These are phyloP conservation scores for Cercospora sp. DNA, from an alignment of 2,329 filamentous ascomycete species.

Conservation along the genomic window DNA sequence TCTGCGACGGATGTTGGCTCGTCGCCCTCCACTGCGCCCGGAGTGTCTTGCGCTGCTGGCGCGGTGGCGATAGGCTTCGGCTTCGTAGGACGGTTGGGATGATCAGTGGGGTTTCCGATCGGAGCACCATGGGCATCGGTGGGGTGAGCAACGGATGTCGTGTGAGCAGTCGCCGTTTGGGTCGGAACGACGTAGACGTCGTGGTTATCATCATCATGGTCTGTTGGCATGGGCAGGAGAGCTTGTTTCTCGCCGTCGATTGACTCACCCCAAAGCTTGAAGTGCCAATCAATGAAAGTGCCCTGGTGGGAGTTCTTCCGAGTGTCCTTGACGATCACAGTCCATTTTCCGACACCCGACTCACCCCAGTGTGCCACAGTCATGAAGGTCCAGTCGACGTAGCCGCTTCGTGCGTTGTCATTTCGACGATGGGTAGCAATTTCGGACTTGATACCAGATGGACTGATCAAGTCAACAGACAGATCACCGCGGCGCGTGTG, in stretches of 20 bases:
- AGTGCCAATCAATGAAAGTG: constrained; percentile 83
- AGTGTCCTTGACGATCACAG: constrained; percentile 83
- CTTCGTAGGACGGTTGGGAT: constrained; percentile 58
- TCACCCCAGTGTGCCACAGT: constrained; percentile 97
- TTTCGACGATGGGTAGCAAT: constrained; percentile 72
- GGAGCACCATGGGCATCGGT: constrained; percentile 48
- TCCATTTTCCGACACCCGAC: constrained; percentile 84
- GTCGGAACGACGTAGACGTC: constrained; percentile 62
- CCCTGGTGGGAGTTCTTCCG: constrained; percentile 74
- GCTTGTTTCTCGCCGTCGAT: constrained; percentile 73
- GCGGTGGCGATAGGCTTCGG: constrained; percentile 40
- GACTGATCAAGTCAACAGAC: constrained; percentile 87
- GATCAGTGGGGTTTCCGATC: constrained; percentile 49
- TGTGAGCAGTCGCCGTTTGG: constrained; percentile 58
- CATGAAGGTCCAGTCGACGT: constrained; percentile 98
- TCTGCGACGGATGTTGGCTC: constrained; percentile 36
- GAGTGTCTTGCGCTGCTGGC: constrained; percentile 43
- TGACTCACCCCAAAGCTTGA: constrained; percentile 90
- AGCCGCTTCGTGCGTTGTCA: constrained; percentile 69
- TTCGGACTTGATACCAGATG: constrained; percentile 77
- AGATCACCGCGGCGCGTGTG: constrained; percentile 87
- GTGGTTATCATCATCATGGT: constrained; percentile 81
- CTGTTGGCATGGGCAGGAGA: constrained; percentile 77
- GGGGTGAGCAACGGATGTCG: constrained; percentile 56
- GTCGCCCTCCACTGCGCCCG: constrained; percentile 33